Percentiles rank a stretch among this genome's conserved stretches.
Evolutionary conservation across 2,329 filamentous ascomycete genomes (phyloP).

Genomic region (Chaetoscypha palmicola): DNA sequence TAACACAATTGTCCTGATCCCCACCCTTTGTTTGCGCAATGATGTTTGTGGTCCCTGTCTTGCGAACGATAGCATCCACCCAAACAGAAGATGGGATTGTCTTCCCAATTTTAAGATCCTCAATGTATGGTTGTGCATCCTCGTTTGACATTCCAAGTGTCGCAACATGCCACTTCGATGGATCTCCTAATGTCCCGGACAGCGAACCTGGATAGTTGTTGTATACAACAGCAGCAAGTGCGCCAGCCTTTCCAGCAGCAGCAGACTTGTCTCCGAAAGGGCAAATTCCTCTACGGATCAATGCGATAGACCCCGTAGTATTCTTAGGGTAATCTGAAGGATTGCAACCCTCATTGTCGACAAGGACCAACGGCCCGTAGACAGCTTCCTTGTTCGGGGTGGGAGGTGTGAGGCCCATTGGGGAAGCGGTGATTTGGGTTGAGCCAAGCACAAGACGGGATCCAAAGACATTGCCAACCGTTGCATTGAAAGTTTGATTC

Average conservation of each 20-base stretch:
- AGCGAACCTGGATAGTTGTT: slow-evolving; percentile 51
- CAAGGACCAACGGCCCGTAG: slow-evolving; percentile 51
- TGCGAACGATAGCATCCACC: slow-evolving; percentile 49
- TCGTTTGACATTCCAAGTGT: slow-evolving; percentile 59
- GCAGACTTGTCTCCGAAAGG: slow-evolving; percentile 65
- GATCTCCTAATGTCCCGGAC: slow-evolving; percentile 59
- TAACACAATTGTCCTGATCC: slow-evolving; percentile 55
- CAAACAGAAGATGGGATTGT: slow-evolving; percentile 49
- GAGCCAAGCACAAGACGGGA: slow-evolving; percentile 48
- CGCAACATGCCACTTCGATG: slow-evolving; percentile 53
- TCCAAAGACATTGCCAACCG: slow-evolving; percentile 53
- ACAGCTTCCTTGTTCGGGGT: slow-evolving; percentile 54
- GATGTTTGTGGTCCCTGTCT: slow-evolving; percentile 41
- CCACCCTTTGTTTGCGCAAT: slow-evolving; percentile 53
- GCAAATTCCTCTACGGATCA: slow-evolving; percentile 65
- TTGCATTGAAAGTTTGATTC: slow-evolving; percentile 58
- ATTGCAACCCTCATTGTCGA: slow-evolving; percentile 56
- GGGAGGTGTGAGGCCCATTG: slow-evolving; percentile 62
- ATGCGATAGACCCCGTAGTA: slow-evolving; percentile 57
- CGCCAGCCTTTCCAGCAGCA: slow-evolving; percentile 61
- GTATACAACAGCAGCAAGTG: slow-evolving; percentile 65
- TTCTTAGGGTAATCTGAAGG: slow-evolving; percentile 54
- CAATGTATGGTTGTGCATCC: slow-evolving; percentile 50
- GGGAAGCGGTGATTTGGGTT: slow-evolving; percentile 40
- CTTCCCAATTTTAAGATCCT: slow-evolving; percentile 45